Evolutionary conservation across 2,329 filamentous ascomycete genomes (phyloP), one percentile per base, ranked within the genome.

Genomic region (Pestalotiopsis sp.): DNA sequence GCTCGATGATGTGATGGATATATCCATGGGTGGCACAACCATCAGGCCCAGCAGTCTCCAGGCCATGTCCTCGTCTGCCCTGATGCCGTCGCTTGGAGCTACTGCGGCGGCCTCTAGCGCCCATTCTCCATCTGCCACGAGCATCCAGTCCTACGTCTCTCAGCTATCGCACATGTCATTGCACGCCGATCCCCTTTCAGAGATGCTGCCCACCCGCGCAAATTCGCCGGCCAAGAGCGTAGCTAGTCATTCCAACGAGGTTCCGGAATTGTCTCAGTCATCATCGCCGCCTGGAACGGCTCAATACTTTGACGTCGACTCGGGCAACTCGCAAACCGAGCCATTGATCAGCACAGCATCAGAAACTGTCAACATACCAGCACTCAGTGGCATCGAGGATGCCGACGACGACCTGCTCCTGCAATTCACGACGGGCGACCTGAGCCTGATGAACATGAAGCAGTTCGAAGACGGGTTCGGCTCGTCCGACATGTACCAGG

Each of bases 211-310:
- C 10, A 71, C 73, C 30, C 79, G 81, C 60, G 78, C 82, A 1
- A 74, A 73, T 7, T 86, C 86, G 10, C 85, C 86, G 1, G 79
- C 83, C 44, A 87, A 85, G 78, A 86, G 84, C 74, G 76, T 78
- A 3, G 75, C 77, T 20, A 86, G 86, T 76, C 82, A 84, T 67
- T 86, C 84, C 76, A 86, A 85, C 76, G 87, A 87, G 3, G 86
- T 87, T 4, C 88, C 88, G 1, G 87, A 86, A 69, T 83, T 90
- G 38, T 89, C 87, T n/a, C 84, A 87, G 68, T 87, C 87, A 24
- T 86, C 86, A 14, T 89, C 88, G 3, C 85, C 84, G 35, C 78
- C 82, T 5, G 74, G 75, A 4, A 69, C 60, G 55, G 73, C 75
- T n/a, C 81, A 78, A 58, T 85, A 82, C 75, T 87, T 85, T 71